Evolutionary conservation across 1,139 yeast species (phyloP).

Genomic region (Sporopachydermia cereana): DNA sequence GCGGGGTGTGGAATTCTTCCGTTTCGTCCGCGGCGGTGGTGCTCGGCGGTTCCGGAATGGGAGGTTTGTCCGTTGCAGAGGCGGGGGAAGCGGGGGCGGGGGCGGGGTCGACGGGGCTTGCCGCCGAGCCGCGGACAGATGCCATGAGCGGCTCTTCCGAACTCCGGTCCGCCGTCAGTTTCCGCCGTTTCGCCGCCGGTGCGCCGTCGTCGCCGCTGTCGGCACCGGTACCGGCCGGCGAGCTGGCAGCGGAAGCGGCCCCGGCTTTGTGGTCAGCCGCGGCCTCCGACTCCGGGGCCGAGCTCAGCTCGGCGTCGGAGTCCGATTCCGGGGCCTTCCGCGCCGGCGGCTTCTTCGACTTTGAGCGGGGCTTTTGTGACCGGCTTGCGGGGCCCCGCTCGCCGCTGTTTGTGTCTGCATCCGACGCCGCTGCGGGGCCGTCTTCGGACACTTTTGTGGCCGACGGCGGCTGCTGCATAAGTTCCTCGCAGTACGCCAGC

Average conservation of each 20-base stretch:
- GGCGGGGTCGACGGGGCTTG: not conserved
- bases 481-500: not conserved
- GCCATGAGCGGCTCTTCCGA: conserved; percentile 3
- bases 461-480: not conserved
- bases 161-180: not conserved
- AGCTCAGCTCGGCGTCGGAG: conserved; percentile 6
- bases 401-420: not conserved
- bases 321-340: conserved; percentile 8
- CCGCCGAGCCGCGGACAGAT: conserved; percentile 6
- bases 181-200: not conserved
- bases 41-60: not conserved
- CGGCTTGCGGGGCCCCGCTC: not conserved
- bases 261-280: not conserved
- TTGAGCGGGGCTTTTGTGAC: not conserved
- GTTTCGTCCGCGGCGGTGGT: conserved; percentile 5
- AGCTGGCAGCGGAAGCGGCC: conserved; percentile 9
- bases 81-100: not conserved
- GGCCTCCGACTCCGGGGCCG: conserved; percentile 8
- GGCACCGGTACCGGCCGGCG: not conserved
- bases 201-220: not conserved
- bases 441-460: not conserved
- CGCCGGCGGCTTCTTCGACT: conserved; percentile 10
- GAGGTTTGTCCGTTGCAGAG: not conserved
- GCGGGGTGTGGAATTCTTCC: conserved; percentile 35
- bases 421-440: not conserved